phyloP scores from a whole-genome alignment of 305 asterid species.

The Striga hermonthica region DNA sequence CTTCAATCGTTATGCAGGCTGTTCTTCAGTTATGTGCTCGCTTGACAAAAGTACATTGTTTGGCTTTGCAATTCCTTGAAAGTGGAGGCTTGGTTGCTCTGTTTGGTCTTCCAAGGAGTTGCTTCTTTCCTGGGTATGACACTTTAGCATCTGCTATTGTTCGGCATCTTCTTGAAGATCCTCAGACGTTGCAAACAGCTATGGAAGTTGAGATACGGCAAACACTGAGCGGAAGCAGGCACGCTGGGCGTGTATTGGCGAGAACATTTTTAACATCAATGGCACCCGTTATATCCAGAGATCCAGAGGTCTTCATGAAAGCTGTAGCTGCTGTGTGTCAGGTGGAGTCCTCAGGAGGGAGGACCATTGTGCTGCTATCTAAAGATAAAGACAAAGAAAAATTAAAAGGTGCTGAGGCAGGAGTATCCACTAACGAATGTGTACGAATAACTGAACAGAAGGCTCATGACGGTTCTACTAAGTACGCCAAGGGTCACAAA shows the following conservation, averaged over 20 bases:
- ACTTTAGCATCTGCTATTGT: constrained; percentile 89
- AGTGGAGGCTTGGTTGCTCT: constrained; percentile 83
- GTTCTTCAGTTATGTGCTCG: constrained; percentile 95
- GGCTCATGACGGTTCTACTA: constrained; percentile 68
- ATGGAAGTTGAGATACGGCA: constrained; percentile 99
- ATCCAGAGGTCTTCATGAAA: constrained; percentile 87
- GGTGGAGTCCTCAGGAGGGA: constrained; percentile 92
- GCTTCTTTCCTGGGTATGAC: constrained; percentile 95
- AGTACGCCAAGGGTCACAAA: constrained; percentile 83
- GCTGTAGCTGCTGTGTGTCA: constrained; percentile 88
- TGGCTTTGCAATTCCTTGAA: constrained; percentile 86
- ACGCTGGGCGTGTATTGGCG: constrained; percentile 71
- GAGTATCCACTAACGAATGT: constrained; percentile 57
- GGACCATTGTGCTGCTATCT: constrained; percentile 65
- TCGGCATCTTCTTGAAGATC: constrained; percentile 98
- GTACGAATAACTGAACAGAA: constrained; percentile 67
- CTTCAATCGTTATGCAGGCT: constrained; percentile 94
- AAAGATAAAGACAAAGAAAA: constrained; percentile 86
- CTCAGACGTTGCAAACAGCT: constrained; percentile 95
- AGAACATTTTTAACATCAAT: constrained; percentile 86
- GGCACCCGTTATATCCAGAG: constrained; percentile 96
- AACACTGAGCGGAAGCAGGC: constrained; percentile 74
- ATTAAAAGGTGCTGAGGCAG: constrained; percentile 56
- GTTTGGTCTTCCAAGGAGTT: constrained; percentile 86
- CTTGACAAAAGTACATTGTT: constrained; percentile 76